phyloP scores from a whole-genome alignment of 2,329 filamentous ascomycete species.

The Camptophora hylomeconis region DNA sequence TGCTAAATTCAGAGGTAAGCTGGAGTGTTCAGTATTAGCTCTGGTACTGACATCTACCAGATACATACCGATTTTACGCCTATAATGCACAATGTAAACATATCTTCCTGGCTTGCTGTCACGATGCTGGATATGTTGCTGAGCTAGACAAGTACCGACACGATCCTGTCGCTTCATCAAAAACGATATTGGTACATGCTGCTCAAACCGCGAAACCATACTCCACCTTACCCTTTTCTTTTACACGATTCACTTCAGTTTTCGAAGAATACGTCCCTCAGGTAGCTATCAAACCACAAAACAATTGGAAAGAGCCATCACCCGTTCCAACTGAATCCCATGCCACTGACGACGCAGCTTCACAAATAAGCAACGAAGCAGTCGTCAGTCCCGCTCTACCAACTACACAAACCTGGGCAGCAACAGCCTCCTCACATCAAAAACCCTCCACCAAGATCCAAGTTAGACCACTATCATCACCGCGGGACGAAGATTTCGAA shows the following conservation, averaged over 20 bases:
- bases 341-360: conserved; percentile 2
- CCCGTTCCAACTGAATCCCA: no score
- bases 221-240: conserved; percentile 6
- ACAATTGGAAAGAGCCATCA: no score
- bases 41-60: conserved; percentile 5
- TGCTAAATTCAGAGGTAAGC: conserved; percentile 44
- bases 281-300: background rate
- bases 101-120: conserved; percentile 51
- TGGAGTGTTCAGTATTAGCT: background rate
- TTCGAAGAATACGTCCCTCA: conserved; percentile 7
- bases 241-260: conserved; percentile 11
- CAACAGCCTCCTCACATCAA: conserved; percentile 5
- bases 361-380: conserved; percentile 2
- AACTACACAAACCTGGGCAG: background rate
- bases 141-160: conserved; percentile 39
- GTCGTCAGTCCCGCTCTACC: conserved; percentile 2
- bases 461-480: conserved; percentile 19
- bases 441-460: conserved; percentile 6
- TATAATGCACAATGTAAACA: conserved; percentile 50
- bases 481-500: conserved; percentile 2
- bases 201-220: conserved; percentile 6
- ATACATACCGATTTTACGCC: conserved; percentile 36
- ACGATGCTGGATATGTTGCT: conserved; percentile 45
- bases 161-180: conserved; percentile 7
- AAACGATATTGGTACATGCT: conserved; percentile 11